These are phyloP conservation scores for Aurantiochytrium sp. DNA, from an alignment of 108 stramenopile species.

Conservation along the genomic window DNA sequence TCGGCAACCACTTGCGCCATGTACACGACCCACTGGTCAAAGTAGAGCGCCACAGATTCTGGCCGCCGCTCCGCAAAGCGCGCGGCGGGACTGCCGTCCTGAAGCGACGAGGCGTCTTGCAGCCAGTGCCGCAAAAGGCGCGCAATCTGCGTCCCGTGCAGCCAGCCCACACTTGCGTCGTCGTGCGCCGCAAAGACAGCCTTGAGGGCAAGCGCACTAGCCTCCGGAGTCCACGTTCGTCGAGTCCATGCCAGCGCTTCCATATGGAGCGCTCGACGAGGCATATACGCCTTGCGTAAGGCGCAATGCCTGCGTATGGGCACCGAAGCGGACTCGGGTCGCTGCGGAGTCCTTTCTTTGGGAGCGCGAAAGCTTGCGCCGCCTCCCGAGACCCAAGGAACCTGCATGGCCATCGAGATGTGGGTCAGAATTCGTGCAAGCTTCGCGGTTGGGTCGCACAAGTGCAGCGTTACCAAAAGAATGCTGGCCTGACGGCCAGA, in stretches of 20 bases:
- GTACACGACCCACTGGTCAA: neutral
- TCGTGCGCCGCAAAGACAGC: neutral
- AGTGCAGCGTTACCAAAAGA: no score
- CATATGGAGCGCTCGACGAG: neutral
- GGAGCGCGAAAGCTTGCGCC: no score
- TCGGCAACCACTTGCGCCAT: neutral
- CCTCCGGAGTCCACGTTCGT: neutral
- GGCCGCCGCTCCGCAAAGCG: neutral
- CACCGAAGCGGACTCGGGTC: neutral
- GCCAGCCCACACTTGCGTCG: neutral
- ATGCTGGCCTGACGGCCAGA: no score
- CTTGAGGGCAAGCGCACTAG: neutral
- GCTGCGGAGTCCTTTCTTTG: neutral
- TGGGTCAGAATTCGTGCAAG: no score
- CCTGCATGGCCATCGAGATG: no score
- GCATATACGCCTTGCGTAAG: neutral
- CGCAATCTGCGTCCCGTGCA: neutral
- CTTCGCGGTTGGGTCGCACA: no score
- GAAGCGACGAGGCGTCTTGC: neutral
- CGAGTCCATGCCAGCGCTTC: neutral
- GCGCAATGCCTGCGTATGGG: neutral
- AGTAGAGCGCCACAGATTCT: neutral
- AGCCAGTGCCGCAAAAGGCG: neutral
- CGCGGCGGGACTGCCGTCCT: neutral
- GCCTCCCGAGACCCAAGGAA: no score